A percentile compares a stretch with the other conserved stretches of the same genome.
These are phyloP conservation scores for Arctostaphylos glauca DNA, from an alignment of 148 eudicot genomes.

Conservation along the genomic window DNA sequence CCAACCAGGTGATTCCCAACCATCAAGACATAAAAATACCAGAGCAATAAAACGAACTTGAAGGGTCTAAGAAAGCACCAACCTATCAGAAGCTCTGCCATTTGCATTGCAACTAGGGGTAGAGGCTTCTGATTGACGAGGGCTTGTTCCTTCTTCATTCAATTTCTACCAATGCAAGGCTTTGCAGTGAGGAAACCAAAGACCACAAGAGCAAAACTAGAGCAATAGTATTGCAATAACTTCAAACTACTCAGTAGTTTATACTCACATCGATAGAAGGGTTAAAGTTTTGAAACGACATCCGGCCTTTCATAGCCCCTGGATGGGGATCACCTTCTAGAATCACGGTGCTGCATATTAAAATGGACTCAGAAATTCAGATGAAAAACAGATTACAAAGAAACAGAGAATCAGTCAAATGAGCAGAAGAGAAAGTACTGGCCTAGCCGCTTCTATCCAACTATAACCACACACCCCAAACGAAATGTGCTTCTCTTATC, in stretches of 20 bases:
- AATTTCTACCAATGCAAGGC: conserved; percentile 29
- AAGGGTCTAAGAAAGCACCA: conserved; percentile 8
- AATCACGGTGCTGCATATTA: conserved; percentile 68
- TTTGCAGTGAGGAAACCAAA: conserved; percentile 31
- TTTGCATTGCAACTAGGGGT: conserved; percentile 16
- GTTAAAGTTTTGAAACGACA: conserved; percentile 88
- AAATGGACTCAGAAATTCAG: conserved; percentile 4
- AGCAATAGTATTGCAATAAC: not conserved
- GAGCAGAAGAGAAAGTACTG: not conserved
- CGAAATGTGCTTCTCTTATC: not conserved
- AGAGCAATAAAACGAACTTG: not conserved
- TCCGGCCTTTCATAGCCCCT: conserved; percentile 69
- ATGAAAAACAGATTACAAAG: not conserved
- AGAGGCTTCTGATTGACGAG: conserved; percentile 20
- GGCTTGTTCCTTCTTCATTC: conserved; percentile 15
- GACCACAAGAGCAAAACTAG: conserved; percentile 15
- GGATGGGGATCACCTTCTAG: conserved; percentile 96
- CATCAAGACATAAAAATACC: not conserved
- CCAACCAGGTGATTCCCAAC: not conserved
- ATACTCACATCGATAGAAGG: conserved; percentile 89
- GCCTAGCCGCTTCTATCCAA: not conserved
- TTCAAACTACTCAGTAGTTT: conserved; percentile 20
- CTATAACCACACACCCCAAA: not conserved
- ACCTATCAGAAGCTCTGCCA: conserved; percentile 20
- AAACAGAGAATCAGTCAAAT: not conserved